Evolutionary conservation across 371 early-diverging fungal genomes (phyloP), one percentile per base, ranked within the genome.

Genomic region (Mortierella sp.): DNA sequence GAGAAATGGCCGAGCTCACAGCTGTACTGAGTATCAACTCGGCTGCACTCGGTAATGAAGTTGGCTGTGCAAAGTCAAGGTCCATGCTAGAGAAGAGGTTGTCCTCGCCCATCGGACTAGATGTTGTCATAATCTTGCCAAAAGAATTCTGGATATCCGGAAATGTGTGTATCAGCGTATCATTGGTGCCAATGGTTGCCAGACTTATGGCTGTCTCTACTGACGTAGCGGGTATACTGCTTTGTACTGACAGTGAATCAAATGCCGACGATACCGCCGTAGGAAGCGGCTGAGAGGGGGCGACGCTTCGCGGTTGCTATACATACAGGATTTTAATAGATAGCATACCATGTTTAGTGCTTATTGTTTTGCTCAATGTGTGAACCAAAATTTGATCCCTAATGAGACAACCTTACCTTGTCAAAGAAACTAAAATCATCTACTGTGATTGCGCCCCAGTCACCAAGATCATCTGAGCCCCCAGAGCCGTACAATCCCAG

Each of bases 221-320:
- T 10, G 78, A 67, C 0, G 70, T 57, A n/a, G 58, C 53, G 34
- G 79, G 79, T 69, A 78, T 78, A 64, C 79, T 78, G 60, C 79
- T 78, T 31, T 70, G 77, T 22, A 64, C 3, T 8, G 74, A 5
- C 10, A 31, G 68, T 73, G 70, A 82, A 82, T 53, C 89, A 83
- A 29, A 85, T 70, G 75, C 82, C 76, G 65, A 78, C 68, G 72
- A 72, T 70, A 71, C 77, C 74, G 22, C 83, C 82, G 77, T 86
- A 78, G 70, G 86, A 51, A 42, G 80, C 76, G 57, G 81, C 70
- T 64, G 73, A 71, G 65, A 83, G 61, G 69, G 51, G 9, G 64
- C 54, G n/a, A n/a, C n/a, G 35, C 35, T 54, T 19, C 65, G 61
- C 3, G 80, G 80, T 80, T 74, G 75, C 80, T 80, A 29, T 2